A percentile compares a stretch with the other conserved stretches of the same genome.
phyloP scores from a whole-genome alignment of 768 basidiomycete species.

The Boletus pseudo-olivaceus region DNA sequence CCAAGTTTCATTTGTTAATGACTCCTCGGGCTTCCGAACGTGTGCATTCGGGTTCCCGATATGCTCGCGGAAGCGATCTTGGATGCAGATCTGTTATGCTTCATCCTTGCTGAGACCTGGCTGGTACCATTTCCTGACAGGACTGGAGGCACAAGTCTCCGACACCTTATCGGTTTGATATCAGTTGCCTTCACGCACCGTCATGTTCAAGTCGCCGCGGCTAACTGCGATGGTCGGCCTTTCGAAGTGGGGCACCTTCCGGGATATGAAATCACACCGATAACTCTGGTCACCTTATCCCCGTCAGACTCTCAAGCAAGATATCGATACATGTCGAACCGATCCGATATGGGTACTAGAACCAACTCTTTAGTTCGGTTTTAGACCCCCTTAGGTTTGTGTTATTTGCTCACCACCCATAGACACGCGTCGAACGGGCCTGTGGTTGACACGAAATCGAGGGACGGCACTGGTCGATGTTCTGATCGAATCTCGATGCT shows the following conservation, averaged over 20 bases:
- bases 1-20: not conserved
- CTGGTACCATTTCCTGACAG: not conserved
- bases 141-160: not conserved
- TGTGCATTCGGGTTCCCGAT: not conserved
- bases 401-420: not conserved
- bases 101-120: not conserved
- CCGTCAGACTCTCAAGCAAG: not conserved
- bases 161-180: not conserved
- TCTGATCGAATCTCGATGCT: not conserved
- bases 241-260: constrained; percentile 6
- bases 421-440: not conserved
- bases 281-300: not conserved
- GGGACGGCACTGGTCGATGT: not conserved
- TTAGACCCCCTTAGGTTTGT: not conserved
- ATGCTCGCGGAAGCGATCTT: not conserved
- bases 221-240: not conserved
- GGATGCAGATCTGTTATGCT: not conserved
- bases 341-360: not conserved
- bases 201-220: not conserved
- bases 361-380: not conserved
- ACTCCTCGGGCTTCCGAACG: not conserved
- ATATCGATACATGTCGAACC: not conserved
- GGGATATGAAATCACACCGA: constrained; percentile 12
- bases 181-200: not conserved
- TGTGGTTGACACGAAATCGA: not conserved